phyloP scores from a whole-genome alignment of 139 green algal genomes.

The Bryopsis sp. region DNA sequence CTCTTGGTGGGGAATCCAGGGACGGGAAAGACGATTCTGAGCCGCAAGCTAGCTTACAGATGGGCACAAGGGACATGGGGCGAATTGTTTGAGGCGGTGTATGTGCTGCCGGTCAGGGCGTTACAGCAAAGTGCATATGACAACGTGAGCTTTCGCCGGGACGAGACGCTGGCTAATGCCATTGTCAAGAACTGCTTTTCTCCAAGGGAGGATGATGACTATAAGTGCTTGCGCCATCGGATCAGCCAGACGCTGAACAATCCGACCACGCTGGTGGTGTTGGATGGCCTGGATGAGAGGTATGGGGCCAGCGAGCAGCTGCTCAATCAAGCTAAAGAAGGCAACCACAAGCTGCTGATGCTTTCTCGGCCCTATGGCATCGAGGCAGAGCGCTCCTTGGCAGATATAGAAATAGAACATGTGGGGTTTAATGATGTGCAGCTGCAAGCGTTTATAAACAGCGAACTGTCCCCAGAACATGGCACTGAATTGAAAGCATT shows the following conservation, averaged over 20 bases:
- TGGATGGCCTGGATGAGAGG: slow-evolving; percentile 6
- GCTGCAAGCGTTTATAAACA: background rate
- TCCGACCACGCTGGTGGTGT: background rate
- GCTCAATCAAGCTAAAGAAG: background rate
- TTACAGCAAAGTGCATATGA: background rate
- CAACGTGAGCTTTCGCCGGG: background rate
- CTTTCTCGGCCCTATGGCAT: background rate
- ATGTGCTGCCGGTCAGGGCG: background rate
- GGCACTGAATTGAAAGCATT: background rate
- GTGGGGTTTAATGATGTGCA: slow-evolving; percentile 3
- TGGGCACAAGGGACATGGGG: background rate
- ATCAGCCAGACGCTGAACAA: background rate
- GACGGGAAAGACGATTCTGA: background rate
- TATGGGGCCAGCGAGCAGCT: background rate
- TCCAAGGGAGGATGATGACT: background rate
- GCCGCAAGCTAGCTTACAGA: background rate
- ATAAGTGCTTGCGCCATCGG: background rate
- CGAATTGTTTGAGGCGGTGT: background rate
- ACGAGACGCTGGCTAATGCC: background rate
- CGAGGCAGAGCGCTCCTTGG: background rate
- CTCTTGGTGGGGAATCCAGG: background rate
- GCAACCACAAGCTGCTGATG: background rate
- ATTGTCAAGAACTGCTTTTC: background rate
- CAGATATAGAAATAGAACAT: background rate
- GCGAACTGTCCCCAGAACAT: background rate